A percentile compares a stretch with the other conserved stretches of the same genome.
Evolutionary conservation across 169 alveolate genomes (phyloP).

Genomic region (Plasmodium vinckei): DNA sequence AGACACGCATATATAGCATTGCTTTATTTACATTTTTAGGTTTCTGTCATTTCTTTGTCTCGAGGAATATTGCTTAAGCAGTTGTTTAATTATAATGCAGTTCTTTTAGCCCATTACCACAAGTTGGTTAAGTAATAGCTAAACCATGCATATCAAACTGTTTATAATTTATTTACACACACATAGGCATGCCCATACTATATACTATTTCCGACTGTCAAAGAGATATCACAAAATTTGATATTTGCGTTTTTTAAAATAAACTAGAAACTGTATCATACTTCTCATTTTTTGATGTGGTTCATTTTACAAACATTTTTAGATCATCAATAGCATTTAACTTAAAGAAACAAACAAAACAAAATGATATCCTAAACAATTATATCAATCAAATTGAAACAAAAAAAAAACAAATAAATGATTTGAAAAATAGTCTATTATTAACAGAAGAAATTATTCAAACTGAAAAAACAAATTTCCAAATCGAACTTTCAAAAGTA

Average conservation of each 20-base stretch:
- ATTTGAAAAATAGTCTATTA: conserved; percentile 28
- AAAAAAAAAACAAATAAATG: conserved; percentile 35
- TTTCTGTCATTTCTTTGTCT: conserved; percentile 28
- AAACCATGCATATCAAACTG: neutral
- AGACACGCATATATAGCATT: neutral
- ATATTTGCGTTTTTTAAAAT: no score
- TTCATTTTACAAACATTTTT: no score
- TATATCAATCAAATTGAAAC: conserved; percentile 22
- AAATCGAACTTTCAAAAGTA: conserved; percentile 60
- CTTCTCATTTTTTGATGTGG: no score
- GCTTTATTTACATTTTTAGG: conserved; percentile 1
- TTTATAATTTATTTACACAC: neutral
- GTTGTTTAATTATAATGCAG: conserved; percentile 41
- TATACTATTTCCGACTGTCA: neutral
- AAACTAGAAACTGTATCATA: no score
- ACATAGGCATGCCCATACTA: neutral
- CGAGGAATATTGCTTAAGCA: conserved; percentile 38
- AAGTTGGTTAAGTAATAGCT: conserved; percentile 35
- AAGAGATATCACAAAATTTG: no score
- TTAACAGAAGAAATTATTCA: conserved; percentile 38
- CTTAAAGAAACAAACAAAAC: conserved; percentile 48
- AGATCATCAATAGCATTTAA: conserved; percentile 62
- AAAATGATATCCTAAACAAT: conserved; percentile 11
- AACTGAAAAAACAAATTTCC: conserved; percentile 40
- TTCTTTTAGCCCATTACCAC: conserved; percentile 44